Evolutionary conservation across 441 rosid species (phyloP), one percentile per base, ranked within the genome.

Genomic region (Macaranga tanarius): DNA sequence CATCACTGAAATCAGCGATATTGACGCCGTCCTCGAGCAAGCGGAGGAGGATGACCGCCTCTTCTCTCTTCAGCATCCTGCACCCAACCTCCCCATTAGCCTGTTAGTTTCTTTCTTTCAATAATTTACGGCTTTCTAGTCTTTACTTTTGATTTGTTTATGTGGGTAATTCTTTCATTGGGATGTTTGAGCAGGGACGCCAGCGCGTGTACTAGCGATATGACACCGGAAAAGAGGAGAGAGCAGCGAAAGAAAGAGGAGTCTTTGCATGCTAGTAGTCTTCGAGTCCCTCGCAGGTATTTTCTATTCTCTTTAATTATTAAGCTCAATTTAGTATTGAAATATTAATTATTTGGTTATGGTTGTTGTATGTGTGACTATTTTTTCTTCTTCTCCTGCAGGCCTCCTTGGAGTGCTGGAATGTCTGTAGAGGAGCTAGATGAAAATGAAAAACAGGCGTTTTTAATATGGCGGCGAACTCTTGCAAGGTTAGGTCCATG

Each of bases 371-470:
- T 17, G 9, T 56, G 55, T 40, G 17, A 65, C 20, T 61, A 34
- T 67, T 42, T 66, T 28, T 60, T 34, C 34, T 73, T 48, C 28
- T 76, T 44, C 25, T 72, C 59, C 20, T 80, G 34, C 40, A 90
- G 96, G 77, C 97, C 97, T n/a, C 88, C 83, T 6, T 94, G 97
- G 97, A 85, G 81, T 76, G 77, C 97, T 55, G 79, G 76, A 45
- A 92, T 92, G 97, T 83, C 89, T 44, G 82, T 89, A 70, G 97
- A 92, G 42, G 90, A 84, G 79, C 92, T 94, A 67, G 96, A 95
- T 87, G 81, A 85, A 40, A 95, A 89, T 79, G 99, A 95, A 69
- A 81, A 73, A 55, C 91, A 84, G 74, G 86, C 98, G 69, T 95
- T 95, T 77, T 76, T 95, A 20, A 75, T 72, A 45, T 95, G 99